phyloP scores from a whole-genome alignment of 495 filamentous ascomycete genomes.

The Trichoderma parareesei region DNA sequence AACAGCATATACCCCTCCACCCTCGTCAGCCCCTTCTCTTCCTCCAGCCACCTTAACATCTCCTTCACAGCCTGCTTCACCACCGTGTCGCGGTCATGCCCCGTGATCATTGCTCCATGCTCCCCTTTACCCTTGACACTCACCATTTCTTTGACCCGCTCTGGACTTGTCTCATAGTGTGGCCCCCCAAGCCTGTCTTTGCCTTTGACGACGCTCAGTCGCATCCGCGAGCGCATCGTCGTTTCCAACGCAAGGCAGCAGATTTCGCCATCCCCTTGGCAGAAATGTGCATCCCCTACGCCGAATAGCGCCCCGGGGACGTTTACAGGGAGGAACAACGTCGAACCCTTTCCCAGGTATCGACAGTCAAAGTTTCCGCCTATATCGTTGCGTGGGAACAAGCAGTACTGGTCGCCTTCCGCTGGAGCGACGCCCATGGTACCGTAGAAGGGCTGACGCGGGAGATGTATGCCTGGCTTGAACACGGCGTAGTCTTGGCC shows the following conservation, averaged over 20 bases:
- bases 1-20: slow-evolving; percentile 42
- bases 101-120: too few species aligned
- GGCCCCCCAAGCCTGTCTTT: slow-evolving; percentile 36
- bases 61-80: slow-evolving; percentile 29
- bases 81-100: slow-evolving; percentile 21
- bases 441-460: slow-evolving; percentile 42
- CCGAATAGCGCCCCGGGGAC: slow-evolving; percentile 41
- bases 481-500: slow-evolving; percentile 29
- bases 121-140: too few species aligned
- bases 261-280: slow-evolving; percentile 45
- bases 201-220: slow-evolving; percentile 37
- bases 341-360: slow-evolving; percentile 34
- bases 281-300: slow-evolving; percentile 45
- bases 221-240: slow-evolving; percentile 37
- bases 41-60: slow-evolving; percentile 38
- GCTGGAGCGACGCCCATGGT: slow-evolving; percentile 43
- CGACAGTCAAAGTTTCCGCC: slow-evolving; percentile 47
- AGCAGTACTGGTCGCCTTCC: slow-evolving; percentile 30
- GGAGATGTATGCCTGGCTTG: slow-evolving; percentile 35
- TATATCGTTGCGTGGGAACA: slow-evolving; percentile 40
- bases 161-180: slow-evolving; percentile 22
- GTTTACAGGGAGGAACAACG: slow-evolving; percentile 40
- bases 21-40: slow-evolving; percentile 35
- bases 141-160: too few species aligned
- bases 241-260: slow-evolving; percentile 48